A percentile compares a stretch with the other conserved stretches of the same genome.
These are phyloP conservation scores for Austroboletus festivus DNA, from an alignment of 768 basidiomycete species.

Conservation along the genomic window DNA sequence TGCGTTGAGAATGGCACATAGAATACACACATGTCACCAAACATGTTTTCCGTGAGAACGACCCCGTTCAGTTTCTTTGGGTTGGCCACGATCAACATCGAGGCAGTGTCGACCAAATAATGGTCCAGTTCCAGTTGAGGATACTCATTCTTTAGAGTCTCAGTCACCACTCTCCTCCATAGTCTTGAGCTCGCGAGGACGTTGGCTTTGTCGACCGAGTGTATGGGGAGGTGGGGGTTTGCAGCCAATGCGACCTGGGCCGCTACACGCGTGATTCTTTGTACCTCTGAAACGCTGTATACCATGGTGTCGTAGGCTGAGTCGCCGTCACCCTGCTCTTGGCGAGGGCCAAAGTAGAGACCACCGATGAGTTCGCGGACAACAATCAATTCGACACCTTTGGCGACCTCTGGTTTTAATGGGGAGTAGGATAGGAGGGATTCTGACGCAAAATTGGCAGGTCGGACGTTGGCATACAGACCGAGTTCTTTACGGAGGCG, in stretches of 20 bases:
- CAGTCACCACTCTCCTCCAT: slow-evolving; percentile 91
- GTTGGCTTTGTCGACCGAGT: slow-evolving; percentile 98
- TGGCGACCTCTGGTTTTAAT: slow-evolving; percentile 78
- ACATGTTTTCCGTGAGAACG: slow-evolving; percentile 91
- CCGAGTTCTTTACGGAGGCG: slow-evolving; percentile 87
- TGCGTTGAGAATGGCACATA: neutral
- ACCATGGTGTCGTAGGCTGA: slow-evolving; percentile 90
- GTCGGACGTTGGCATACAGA: slow-evolving; percentile 97
- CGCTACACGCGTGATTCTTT: slow-evolving; percentile 94
- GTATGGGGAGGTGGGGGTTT: slow-evolving; percentile 83
- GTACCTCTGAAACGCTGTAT: slow-evolving; percentile 88
- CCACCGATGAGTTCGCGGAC: slow-evolving; percentile 96
- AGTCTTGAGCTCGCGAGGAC: slow-evolving; percentile 92
- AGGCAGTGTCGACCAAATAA: slow-evolving; percentile 90
- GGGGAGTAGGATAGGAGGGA: slow-evolving; percentile 85
- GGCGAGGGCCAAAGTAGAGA: slow-evolving; percentile 90
- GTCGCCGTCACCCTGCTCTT: slow-evolving; percentile 75
- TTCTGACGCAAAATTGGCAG: slow-evolving; percentile 91
- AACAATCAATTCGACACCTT: slow-evolving; percentile 88
- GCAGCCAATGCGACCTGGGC: slow-evolving; percentile 84
- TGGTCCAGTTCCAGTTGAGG: slow-evolving; percentile 87
- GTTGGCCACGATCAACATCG: slow-evolving; percentile 90
- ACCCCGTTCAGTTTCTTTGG: slow-evolving; percentile 95
- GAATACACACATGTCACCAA: slow-evolving; percentile 87
- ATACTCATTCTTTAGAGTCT: slow-evolving; percentile 80